Evolutionary conservation across 139 green algal genomes (phyloP), one percentile per base, ranked within the genome.

Genomic region (Astrephomene gubernaculifera): DNA sequence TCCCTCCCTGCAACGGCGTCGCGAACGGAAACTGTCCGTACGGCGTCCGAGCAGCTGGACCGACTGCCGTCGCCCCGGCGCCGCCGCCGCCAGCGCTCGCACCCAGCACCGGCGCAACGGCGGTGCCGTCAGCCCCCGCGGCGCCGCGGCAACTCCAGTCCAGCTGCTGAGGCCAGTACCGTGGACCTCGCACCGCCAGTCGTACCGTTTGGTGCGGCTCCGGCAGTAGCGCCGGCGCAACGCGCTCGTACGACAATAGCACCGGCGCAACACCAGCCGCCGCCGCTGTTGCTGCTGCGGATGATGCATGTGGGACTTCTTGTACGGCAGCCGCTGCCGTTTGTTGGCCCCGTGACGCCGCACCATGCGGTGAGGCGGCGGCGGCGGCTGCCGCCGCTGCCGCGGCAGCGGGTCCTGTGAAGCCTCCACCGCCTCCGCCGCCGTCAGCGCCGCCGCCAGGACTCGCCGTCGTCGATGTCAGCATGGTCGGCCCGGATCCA

Each of bases 91-190:
- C 35, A 53, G 10, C 33, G 54, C 10, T 25, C 38, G 27, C 36
- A 35, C 63, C 29, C 35, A 35, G 17, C 65, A 45, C 33, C 4
- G 65, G 65, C 65, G n/a, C 22, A 2, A 45, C 54, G 57, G 31
- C 54, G 35, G 41, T 57, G 84, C 45, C 44, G 65, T 80, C 67
- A 12, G 44, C 49, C 9, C 29, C 57, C 2, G 81, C 54, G 17
- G 43, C 52, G 27, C 54, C 14, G 0, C 80, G 43, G 57, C 41
- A 61, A 33, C 60, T 71, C 71, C 53, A 70, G 39, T 76, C 69
- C 27, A 93, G 78, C 24, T 71, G 72, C 64, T 96, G 91, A 12
- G 89, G 79, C 94, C 94, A 98, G 82, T 97, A 98, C 27, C 95
- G 81, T 1, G 94, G 93, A 0, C 95, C 94, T 6, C 87, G 88